A percentile compares a stretch with the other conserved stretches of the same genome.
Evolutionary conservation across 2,329 filamentous ascomycete genomes (phyloP).

Genomic region (Coleophoma eucalyptorum): DNA sequence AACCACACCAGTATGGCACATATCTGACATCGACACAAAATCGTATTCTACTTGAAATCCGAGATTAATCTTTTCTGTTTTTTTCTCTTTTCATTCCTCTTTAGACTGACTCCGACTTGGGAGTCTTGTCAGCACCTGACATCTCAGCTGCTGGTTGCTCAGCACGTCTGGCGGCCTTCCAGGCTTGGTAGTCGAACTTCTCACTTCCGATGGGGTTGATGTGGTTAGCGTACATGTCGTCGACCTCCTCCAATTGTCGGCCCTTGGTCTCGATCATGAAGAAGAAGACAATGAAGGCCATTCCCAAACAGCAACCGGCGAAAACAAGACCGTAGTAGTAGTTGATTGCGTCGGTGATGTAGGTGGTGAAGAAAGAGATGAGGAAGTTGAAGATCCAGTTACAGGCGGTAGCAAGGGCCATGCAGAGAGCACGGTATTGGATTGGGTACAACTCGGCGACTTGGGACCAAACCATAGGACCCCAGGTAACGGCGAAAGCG

Average conservation of each 20-base stretch:
- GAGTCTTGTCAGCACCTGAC: too few relatives aligned
- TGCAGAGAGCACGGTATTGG: conserved; percentile 54
- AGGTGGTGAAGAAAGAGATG: conserved; percentile 73
- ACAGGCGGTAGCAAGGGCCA: conserved; percentile 56
- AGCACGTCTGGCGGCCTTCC: neutral
- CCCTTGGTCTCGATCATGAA: conserved; percentile 74
- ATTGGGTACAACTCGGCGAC: conserved; percentile 64
- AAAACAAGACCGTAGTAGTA: conserved; percentile 67
- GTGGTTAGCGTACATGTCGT: conserved; percentile 65
- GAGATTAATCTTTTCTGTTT: too few relatives aligned
- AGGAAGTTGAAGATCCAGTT: conserved; percentile 71
- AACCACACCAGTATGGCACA: too few relatives aligned
- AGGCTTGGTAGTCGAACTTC: neutral
- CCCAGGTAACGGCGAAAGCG: conserved; percentile 67
- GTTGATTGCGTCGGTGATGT: conserved; percentile 67
- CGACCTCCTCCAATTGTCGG: conserved; percentile 73
- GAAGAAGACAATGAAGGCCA: conserved; percentile 68
- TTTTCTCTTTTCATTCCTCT: too few relatives aligned
- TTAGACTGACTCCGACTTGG: too few relatives aligned
- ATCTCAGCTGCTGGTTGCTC: too few relatives aligned
- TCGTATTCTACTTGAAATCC: too few relatives aligned
- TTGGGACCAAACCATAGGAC: conserved; percentile 65
- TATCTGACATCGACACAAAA: too few relatives aligned
- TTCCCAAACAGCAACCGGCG: conserved; percentile 63
- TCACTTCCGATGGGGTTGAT: conserved; percentile 36